phyloP scores from a whole-genome alignment of 495 filamentous ascomycete genomes.

The Lasiosphaeriaceae sp. region DNA sequence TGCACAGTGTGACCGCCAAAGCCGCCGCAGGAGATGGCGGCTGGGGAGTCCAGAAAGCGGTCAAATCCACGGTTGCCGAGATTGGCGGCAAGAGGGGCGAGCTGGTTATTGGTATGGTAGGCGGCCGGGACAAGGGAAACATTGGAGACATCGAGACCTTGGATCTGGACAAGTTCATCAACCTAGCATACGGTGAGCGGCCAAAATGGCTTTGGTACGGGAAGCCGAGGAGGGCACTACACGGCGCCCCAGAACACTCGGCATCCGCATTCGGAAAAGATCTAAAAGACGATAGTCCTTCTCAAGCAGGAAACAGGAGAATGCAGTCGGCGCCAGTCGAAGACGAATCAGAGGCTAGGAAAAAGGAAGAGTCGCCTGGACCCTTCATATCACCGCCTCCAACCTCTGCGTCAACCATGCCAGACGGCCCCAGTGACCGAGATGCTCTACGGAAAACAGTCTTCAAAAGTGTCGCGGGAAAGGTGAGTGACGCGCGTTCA shows the following conservation, averaged over 20 bases:
- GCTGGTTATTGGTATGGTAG: constrained; percentile 89
- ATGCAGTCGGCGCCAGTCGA: constrained; percentile 43
- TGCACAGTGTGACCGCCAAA: constrained; percentile 81
- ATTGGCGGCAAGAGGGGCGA: constrained; percentile 93
- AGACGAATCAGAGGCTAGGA: constrained; percentile 38
- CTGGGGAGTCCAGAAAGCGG: constrained; percentile 75
- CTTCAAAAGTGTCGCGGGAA: constrained; percentile 74
- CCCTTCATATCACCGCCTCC: constrained; percentile 33
- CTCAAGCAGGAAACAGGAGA: constrained; percentile 48
- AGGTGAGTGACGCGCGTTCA: constrained; percentile 77
- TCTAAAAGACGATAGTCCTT: constrained; percentile 22
- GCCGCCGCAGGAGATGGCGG: constrained; percentile 72
- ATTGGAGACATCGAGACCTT: constrained; percentile 90
- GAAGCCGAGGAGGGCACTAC: constrained; percentile 59
- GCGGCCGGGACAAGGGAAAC: constrained; percentile 79
- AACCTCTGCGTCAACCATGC: constrained; percentile 36
- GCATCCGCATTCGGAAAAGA: constrained; percentile 64
- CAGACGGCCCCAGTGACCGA: constrained; percentile 53
- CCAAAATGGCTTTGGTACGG: constrained; percentile 94
- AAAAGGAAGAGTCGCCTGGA: constrained; percentile 39
- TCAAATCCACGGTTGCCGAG: constrained; percentile 93
- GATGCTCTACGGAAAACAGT: constrained; percentile 66
- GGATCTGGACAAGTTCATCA: constrained; percentile 79
- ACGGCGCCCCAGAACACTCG: constrained; percentile 49
- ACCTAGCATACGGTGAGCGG: constrained; percentile 70